Percentiles rank a stretch among this genome's conserved stretches.
Evolutionary conservation across 805 yeast species (phyloP).

Genomic region (Saturnispora mendoncae): DNA sequence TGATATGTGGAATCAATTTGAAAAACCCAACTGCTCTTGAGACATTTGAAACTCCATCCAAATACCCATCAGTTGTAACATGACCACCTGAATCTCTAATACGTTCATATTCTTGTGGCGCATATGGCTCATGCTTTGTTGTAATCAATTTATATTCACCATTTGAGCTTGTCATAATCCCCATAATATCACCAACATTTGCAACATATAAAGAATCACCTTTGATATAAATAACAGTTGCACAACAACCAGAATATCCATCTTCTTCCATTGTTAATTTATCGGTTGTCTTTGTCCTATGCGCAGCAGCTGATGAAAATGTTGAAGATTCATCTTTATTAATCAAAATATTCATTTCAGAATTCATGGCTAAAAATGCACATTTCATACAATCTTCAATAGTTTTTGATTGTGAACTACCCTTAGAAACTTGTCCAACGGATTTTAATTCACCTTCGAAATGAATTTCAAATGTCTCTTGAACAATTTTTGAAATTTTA

Average conservation of each 20-base stretch:
- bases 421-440: constrained; percentile 27
- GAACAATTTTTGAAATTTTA: constrained; percentile 61
- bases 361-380: constrained; percentile 70
- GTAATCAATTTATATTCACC: constrained; percentile 75
- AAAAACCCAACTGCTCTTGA: constrained; percentile 91
- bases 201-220: constrained; percentile 69
- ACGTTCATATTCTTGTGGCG: constrained; percentile 68
- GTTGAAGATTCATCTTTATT: constrained; percentile 37
- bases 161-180: constrained; percentile 65
- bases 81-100: constrained; percentile 88
- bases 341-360: constrained; percentile 63
- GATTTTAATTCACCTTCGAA: constrained; percentile 57
- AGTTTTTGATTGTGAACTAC: constrained; percentile 36
- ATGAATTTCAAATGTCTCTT: constrained; percentile 57
- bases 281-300: constrained; percentile 39
- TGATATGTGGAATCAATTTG: constrained; percentile 77
- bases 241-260: constrained; percentile 72
- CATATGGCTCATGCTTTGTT: constrained; percentile 76
- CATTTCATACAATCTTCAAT: constrained; percentile 72
- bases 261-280: constrained; percentile 60
- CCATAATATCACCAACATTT: constrained; percentile 85
- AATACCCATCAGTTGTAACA: constrained; percentile 74
- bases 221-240: constrained; percentile 70
- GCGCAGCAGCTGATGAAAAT: constrained; percentile 40
- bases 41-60: constrained; percentile 74